phyloP scores from a whole-genome alignment of 169 alveolate species.

The Cryptosporidium canis region DNA sequence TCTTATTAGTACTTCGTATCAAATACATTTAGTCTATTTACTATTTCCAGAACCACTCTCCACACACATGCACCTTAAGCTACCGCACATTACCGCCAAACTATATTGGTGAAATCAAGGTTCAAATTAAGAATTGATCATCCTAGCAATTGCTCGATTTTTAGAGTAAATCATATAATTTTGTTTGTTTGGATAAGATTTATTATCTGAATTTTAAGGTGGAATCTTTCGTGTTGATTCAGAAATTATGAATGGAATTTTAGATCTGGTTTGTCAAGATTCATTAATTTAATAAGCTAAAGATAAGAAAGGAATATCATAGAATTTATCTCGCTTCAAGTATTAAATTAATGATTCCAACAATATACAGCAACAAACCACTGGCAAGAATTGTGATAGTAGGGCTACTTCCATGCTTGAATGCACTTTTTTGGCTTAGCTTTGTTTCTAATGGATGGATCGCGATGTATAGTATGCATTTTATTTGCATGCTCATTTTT shows the following conservation, averaged over 20 bases:
- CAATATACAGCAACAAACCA: background rate
- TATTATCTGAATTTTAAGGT: background rate
- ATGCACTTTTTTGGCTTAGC: slow-evolving; percentile 25
- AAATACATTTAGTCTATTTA: background rate
- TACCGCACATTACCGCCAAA: slow-evolving; percentile 59
- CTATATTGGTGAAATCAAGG: background rate
- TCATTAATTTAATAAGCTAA: background rate
- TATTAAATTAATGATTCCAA: background rate
- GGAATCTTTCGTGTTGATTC: too few species aligned
- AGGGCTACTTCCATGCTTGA: slow-evolving; percentile 17
- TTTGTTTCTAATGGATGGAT: slow-evolving; percentile 41
- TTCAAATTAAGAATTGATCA: background rate
- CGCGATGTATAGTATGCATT: slow-evolving; percentile 63
- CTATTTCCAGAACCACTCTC: background rate
- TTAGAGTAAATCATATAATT: background rate
- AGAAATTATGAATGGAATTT: background rate
- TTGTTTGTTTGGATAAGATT: background rate
- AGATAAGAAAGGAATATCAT: too few species aligned
- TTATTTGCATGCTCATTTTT: slow-evolving; percentile 31
- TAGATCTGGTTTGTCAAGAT: background rate
- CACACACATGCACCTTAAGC: slow-evolving; percentile 69
- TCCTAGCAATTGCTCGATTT: background rate
- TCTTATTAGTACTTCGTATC: background rate
- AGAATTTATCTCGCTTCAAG: too few species aligned
- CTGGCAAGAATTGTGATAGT: slow-evolving; percentile 1